Evolutionary conservation across 495 filamentous ascomycete species (phyloP).

Genomic region (Durotheca rogersii): DNA sequence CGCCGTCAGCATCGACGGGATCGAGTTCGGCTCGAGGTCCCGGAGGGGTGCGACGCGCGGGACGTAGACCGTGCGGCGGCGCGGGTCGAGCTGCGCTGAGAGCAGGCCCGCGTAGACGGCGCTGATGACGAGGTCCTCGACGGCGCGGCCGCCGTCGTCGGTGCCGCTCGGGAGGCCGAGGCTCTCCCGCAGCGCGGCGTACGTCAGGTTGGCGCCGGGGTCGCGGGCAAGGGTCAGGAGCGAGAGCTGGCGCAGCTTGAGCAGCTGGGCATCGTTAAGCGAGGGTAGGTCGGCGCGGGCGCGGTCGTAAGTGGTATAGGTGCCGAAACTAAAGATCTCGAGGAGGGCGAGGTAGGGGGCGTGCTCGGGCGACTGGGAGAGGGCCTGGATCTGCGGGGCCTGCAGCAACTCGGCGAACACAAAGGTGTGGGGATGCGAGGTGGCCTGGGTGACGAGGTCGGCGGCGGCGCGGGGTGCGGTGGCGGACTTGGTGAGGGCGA

Average conservation of each 20-base stretch:
- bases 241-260: slow-evolving; percentile 89
- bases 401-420: slow-evolving; percentile 93
- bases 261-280: slow-evolving; percentile 68
- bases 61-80: slow-evolving; percentile 67
- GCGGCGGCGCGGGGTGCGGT: slow-evolving; percentile 79
- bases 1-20: slow-evolving; percentile 63
- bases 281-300: slow-evolving; percentile 61
- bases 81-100: slow-evolving; percentile 77
- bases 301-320: slow-evolving; percentile 67
- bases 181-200: slow-evolving; percentile 61
- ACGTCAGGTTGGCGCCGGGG: slow-evolving; percentile 61
- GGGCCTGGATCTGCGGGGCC: slow-evolving; percentile 74
- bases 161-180: slow-evolving; percentile 68
- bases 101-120: slow-evolving; percentile 86
- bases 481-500: slow-evolving; percentile 83
- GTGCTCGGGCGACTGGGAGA: slow-evolving; percentile 53
- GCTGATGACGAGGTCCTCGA: slow-evolving; percentile 88
- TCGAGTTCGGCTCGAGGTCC: slow-evolving; percentile 70
- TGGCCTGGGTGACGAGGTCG: slow-evolving; percentile 85
- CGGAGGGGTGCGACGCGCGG: slow-evolving; percentile 80
- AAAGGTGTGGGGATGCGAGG: slow-evolving; percentile 81
- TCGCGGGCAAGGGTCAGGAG: slow-evolving; percentile 72
- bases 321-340: slow-evolving; percentile 91
- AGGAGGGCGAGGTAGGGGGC: slow-evolving; percentile 69
- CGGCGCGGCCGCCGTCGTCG: slow-evolving; percentile 70